Evolutionary conservation across 2,329 filamentous ascomycete genomes (phyloP).

Genomic region (Ophiocordyceps camponoti-saundersi): DNA sequence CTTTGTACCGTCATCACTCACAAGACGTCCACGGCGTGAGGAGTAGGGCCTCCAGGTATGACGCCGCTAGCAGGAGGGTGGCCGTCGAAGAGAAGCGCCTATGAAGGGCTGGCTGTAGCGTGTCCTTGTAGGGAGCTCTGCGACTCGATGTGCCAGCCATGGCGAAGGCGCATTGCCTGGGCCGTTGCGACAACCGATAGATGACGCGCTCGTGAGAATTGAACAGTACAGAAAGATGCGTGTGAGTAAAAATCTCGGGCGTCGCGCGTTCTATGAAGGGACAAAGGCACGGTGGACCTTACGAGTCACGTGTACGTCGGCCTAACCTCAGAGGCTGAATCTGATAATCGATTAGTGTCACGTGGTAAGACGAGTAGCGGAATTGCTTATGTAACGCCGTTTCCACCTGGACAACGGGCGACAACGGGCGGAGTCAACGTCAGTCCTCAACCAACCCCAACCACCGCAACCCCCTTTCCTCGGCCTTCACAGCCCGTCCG

Average conservation of each 20-base stretch:
- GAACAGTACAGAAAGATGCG: not conserved
- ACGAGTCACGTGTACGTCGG: constrained; percentile 6
- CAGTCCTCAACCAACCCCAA: constrained; percentile 1
- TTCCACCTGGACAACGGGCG: constrained; percentile 5
- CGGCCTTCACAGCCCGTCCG: not conserved
- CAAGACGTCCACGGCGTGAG: constrained; percentile 54
- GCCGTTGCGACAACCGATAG: not conserved
- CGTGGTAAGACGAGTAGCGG: too few species aligned
- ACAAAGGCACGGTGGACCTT: constrained; percentile 4
- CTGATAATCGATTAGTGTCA: constrained; percentile 8
- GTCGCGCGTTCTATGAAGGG: constrained; percentile 2
- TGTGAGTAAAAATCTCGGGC: constrained; percentile 18
- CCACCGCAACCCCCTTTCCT: not conserved
- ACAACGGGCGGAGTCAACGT: too few species aligned
- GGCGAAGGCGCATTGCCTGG: constrained; percentile 23
- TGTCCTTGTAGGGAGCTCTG: constrained; percentile 63
- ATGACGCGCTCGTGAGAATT: not conserved
- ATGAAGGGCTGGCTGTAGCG: constrained; percentile 76
- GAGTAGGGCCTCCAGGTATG: constrained; percentile 55
- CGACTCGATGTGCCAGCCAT: constrained; percentile 38
- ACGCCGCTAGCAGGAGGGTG: constrained; percentile 48
- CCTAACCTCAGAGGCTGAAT: too few species aligned
- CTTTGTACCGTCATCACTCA: constrained; percentile 23
- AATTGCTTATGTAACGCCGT: constrained; percentile 12
- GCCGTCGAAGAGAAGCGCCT: constrained; percentile 70